These are phyloP conservation scores for Trichoderma citrinoviride DNA, from an alignment of 2,329 filamentous ascomycete species.

Conservation along the genomic window DNA sequence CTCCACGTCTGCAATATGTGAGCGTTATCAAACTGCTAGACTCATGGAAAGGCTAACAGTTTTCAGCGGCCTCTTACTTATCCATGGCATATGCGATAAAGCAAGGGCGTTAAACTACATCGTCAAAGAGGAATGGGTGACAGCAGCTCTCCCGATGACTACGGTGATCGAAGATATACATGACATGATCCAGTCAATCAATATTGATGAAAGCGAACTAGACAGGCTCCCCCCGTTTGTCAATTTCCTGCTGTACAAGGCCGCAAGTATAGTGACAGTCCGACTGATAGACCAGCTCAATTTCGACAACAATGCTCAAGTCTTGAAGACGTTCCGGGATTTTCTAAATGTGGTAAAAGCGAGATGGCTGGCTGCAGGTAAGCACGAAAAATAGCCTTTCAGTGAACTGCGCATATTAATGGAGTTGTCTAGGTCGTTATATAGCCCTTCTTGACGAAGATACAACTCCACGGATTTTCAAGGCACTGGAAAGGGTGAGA, in stretches of 20 bases:
- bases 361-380: neutral
- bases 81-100: neutral
- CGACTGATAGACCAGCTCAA: neutral
- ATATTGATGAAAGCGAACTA: neutral
- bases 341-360: neutral
- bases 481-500: neutral
- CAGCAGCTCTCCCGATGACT: neutral
- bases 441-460: neutral
- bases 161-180: neutral
- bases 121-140: neutral
- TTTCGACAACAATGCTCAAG: neutral
- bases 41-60: neutral
- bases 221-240: neutral
- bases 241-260: neutral
- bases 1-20: neutral
- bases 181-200: neutral
- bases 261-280: neutral
- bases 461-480: slow-evolving; percentile 1
- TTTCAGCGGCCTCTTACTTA: neutral
- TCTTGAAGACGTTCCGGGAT: neutral
- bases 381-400: neutral
- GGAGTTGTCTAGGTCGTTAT: neutral
- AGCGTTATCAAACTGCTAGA: neutral
- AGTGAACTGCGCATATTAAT: neutral
- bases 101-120: neutral